Conservation (phyloP, 2,329 filamentous ascomycete species). For the Cladophialophora carrionii region DNA sequence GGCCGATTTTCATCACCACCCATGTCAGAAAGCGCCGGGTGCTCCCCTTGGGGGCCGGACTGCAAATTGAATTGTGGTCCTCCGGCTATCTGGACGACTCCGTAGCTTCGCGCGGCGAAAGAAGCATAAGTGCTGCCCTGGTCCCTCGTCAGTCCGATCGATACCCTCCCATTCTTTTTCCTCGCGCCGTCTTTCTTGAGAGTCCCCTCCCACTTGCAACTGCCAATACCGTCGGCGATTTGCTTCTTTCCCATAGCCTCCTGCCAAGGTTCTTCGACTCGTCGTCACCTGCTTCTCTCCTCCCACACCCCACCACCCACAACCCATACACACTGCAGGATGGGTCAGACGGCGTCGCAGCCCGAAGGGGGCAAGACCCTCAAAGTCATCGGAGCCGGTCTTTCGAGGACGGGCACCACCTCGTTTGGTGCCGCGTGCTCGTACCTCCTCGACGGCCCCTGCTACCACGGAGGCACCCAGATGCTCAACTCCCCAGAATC, state of each 20-base stretch:
- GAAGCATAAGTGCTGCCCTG: slow-evolving; percentile 19
- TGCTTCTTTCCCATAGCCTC: neutral
- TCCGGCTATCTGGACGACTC: neutral
- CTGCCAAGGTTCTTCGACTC: neutral
- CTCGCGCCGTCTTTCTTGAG: neutral
- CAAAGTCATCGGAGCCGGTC: slow-evolving; percentile 36
- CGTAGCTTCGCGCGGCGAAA: slow-evolving; percentile 15
- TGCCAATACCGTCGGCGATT: slow-evolving; percentile 11
- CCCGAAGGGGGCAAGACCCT: slow-evolving; percentile 31
- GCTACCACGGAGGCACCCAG: slow-evolving; percentile 56
- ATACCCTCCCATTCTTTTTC: slow-evolving; percentile 1
- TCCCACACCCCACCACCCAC: neutral
- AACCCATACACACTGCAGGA: slow-evolving; percentile 9
- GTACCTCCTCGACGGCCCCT: slow-evolving; percentile 54
- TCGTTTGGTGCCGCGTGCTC: slow-evolving; percentile 55
- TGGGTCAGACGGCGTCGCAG: slow-evolving; percentile 37
- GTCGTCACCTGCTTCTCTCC: neutral
- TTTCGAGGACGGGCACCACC: slow-evolving; percentile 55
- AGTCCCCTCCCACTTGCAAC: slow-evolving; percentile 2
- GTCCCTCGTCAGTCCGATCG: neutral
- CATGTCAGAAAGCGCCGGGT: neutral
- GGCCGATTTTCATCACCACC: neutral
- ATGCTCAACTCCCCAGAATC: slow-evolving; percentile 37
- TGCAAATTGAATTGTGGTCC: neutral
- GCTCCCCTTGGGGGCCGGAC: neutral